Evolutionary conservation across 208 protist genomes (phyloP).

Genomic region (Leishmania tropica): DNA sequence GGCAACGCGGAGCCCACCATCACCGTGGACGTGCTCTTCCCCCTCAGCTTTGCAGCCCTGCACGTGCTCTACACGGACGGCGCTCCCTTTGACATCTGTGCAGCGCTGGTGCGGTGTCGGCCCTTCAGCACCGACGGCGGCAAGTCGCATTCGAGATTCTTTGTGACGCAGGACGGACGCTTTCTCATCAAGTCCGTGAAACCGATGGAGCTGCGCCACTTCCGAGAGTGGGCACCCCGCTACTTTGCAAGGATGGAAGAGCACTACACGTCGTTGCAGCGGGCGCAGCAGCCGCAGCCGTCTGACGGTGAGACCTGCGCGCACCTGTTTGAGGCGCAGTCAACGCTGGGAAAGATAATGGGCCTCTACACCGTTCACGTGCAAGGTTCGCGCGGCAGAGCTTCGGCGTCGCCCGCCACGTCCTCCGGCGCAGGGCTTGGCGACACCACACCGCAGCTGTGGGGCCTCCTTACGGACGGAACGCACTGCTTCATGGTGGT

Average conservation of each 20-base stretch:
- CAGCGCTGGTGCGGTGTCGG: slow-evolving; percentile 56
- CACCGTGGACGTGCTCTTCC: slow-evolving; percentile 70
- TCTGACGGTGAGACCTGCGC: background rate
- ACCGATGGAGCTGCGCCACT: slow-evolving; percentile 70
- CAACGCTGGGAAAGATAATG: slow-evolving; percentile 32
- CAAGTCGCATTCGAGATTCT: slow-evolving; percentile 74
- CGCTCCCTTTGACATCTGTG: slow-evolving; percentile 35
- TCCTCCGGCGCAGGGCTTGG: background rate
- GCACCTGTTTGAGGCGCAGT: slow-evolving; percentile 5
- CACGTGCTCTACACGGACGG: slow-evolving; percentile 53
- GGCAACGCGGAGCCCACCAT: slow-evolving; percentile 11
- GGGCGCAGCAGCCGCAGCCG: slow-evolving; percentile 5
- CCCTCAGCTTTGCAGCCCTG: slow-evolving; percentile 56
- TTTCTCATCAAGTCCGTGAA: slow-evolving; percentile 83
- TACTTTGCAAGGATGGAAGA: slow-evolving; percentile 70
- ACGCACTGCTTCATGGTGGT: slow-evolving; percentile 67
- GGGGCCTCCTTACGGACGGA: slow-evolving; percentile 24
- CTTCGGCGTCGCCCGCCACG: background rate
- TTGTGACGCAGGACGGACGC: slow-evolving; percentile 60
- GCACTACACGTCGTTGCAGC: slow-evolving; percentile 15
- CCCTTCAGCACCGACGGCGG: slow-evolving; percentile 63
- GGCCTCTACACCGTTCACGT: slow-evolving; percentile 37
- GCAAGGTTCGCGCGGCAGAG: slow-evolving; percentile 12
- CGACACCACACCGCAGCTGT: slow-evolving; percentile 7
- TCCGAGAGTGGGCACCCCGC: slow-evolving; percentile 45